phyloP scores from a whole-genome alignment of 176 grass and related monocot genomes.

The Oryza longistaminata region DNA sequence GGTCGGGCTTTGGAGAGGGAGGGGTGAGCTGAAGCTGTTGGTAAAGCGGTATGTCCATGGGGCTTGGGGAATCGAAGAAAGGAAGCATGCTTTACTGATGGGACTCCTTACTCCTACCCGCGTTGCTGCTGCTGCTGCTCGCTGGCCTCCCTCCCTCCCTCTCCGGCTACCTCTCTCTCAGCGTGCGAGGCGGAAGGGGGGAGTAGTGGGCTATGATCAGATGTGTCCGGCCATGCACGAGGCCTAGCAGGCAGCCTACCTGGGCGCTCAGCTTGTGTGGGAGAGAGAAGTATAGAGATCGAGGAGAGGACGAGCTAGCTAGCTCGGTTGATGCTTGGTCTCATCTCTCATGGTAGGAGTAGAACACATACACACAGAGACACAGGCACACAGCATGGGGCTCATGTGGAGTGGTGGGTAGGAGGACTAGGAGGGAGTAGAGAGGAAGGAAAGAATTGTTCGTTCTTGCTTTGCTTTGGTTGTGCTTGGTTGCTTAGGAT shows the following conservation, averaged over 20 bases:
- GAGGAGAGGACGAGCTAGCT: too few relatives aligned
- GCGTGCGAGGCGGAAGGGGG: background rate
- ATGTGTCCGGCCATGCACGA: slow-evolving; percentile 52
- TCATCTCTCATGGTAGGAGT: background rate
- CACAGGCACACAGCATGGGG: background rate
- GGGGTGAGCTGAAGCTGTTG: slow-evolving; percentile 58
- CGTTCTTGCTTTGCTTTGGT: background rate
- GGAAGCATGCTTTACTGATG: slow-evolving; percentile 60
- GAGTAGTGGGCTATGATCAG: slow-evolving; percentile 46
- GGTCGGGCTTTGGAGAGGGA: slow-evolving; percentile 45
- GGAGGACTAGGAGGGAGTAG: background rate
- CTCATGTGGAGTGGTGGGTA: background rate
- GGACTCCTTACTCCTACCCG: slow-evolving; percentile 50
- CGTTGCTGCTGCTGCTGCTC: background rate
- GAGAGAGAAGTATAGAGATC: background rate
- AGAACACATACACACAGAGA: background rate
- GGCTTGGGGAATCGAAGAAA: slow-evolving; percentile 47
- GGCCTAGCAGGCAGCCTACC: background rate
- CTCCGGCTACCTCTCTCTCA: background rate
- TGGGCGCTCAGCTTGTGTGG: background rate
- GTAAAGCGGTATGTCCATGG: slow-evolving; percentile 47
- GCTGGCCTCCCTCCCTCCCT: background rate
- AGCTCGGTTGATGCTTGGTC: background rate
- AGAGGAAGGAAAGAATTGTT: background rate
- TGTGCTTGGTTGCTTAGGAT: background rate